Conservation (phyloP, 2,329 filamentous ascomycete genomes). For the Clonostachys rhizophaga region DNA sequence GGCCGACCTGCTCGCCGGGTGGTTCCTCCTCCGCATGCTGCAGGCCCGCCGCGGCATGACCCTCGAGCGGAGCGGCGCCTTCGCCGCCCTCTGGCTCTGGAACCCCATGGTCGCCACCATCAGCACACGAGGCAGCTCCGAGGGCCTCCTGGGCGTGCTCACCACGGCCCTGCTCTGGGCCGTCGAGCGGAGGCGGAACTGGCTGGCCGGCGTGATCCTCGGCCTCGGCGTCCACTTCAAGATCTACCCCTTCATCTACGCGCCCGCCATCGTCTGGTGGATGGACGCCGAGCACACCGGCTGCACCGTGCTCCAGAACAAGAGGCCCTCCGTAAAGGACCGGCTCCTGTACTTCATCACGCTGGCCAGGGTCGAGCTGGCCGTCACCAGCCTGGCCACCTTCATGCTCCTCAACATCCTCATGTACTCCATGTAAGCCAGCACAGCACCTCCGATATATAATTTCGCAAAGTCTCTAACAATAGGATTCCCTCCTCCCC, state of each 20-base stretch:
- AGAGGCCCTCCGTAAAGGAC: conserved; percentile 7
- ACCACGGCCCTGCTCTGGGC: conserved; percentile 83
- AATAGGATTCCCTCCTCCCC: background rate
- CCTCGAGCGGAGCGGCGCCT: conserved; percentile 58
- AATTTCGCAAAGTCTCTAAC: background rate
- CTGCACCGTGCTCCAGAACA: too few relatives aligned
- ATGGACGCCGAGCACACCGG: conserved; percentile 49
- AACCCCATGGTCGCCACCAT: conserved; percentile 99
- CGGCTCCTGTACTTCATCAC: conserved; percentile 40
- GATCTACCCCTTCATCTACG: conserved; percentile 98
- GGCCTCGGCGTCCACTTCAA: conserved; percentile 93
- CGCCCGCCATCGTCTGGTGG: conserved; percentile 75
- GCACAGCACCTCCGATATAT: background rate
- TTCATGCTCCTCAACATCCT: conserved; percentile 69
- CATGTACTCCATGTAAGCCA: conserved; percentile 71
- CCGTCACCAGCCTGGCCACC: conserved; percentile 61
- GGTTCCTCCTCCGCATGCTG: conserved; percentile 53
- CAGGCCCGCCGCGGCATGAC: conserved; percentile 36
- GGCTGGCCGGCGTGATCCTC: conserved; percentile 68
- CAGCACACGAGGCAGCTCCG: conserved; percentile 89
- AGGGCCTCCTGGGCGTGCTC: conserved; percentile 82
- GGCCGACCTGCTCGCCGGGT: conserved; percentile 81
- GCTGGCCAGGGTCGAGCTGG: conserved; percentile 49
- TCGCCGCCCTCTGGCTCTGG: conserved; percentile 84
- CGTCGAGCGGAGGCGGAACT: conserved; percentile 56